Conservation (phyloP, 202 grass and related monocot genomes). For the Panicum virgatum region DNA sequence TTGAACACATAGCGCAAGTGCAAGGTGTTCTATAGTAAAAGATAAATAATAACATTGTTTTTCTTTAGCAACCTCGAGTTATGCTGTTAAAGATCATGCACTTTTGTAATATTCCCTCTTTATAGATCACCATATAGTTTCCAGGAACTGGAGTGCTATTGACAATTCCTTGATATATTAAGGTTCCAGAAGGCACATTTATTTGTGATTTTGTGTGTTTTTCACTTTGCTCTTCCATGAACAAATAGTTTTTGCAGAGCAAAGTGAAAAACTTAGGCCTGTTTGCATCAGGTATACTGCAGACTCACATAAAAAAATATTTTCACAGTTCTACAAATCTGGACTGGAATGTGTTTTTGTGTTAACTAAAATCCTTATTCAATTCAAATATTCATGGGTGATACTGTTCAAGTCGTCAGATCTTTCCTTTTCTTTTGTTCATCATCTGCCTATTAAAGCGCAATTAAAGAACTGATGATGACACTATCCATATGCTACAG, state of each 20-base stretch:
- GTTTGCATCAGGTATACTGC: background rate
- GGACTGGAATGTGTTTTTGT: background rate
- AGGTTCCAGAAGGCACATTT: background rate
- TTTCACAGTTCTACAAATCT: background rate
- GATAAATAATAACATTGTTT: too few relatives aligned
- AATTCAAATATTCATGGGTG: background rate
- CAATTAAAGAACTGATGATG: slow-evolving; percentile 19
- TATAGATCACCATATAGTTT: background rate
- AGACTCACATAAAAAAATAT: background rate
- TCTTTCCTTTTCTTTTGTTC: background rate
- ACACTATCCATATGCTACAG: slow-evolving; percentile 32
- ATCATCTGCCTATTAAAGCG: slow-evolving; percentile 18
- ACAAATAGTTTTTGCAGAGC: background rate
- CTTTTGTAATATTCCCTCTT: too few relatives aligned
- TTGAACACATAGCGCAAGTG: too few relatives aligned
- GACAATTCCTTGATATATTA: background rate
- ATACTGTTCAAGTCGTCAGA: background rate
- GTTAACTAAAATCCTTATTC: background rate
- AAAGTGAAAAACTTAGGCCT: background rate
- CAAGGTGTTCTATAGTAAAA: too few relatives aligned
- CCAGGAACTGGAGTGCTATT: background rate
- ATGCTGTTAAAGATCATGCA: too few relatives aligned
- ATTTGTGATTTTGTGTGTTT: background rate
- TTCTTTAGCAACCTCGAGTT: too few relatives aligned
- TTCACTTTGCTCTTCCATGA: background rate